Conservation (phyloP, 371 early-diverging fungal species). For the Mucor piriformis region DNA sequence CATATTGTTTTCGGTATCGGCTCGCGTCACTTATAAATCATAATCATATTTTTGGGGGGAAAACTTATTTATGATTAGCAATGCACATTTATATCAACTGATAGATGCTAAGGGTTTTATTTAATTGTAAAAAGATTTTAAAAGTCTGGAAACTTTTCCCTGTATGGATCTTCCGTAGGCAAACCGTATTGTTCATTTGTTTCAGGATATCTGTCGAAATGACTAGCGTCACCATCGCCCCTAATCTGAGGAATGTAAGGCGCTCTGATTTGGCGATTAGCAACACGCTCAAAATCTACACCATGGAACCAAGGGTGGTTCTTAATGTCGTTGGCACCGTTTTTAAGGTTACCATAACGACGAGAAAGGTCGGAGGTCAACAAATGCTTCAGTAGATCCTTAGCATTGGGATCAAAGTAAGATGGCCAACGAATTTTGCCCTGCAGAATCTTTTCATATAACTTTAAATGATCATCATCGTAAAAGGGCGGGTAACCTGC, state of each 20-base stretch:
- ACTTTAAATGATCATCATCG: conserved; percentile 92
- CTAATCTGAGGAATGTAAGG: conserved; percentile 88
- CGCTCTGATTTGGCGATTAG: conserved; percentile 76
- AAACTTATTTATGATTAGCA: not conserved
- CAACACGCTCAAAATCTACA: conserved; percentile 87
- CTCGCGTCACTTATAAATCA: no score
- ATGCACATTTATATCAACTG: not conserved
- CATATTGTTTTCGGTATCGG: no score
- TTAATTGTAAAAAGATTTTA: no score
- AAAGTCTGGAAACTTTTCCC: conserved; percentile 44
- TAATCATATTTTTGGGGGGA: no score
- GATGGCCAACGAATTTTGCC: conserved; percentile 88
- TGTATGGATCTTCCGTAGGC: conserved; percentile 35
- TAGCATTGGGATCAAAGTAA: conserved; percentile 87
- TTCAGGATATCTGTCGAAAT: conserved; percentile 92
- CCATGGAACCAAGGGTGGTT: conserved; percentile 94
- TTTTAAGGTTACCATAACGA: conserved; percentile 91
- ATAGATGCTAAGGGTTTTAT: no score
- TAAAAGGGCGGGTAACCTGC: conserved; percentile 92
- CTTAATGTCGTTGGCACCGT: conserved; percentile 91
- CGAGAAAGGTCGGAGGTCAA: conserved; percentile 88
- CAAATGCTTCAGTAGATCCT: conserved; percentile 88
- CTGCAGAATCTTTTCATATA: conserved; percentile 94
- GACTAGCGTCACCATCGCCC: conserved; percentile 91
- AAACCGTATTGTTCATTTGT: conserved; percentile 62